Conservation (phyloP, 495 filamentous ascomycete genomes). For the Podospora appendiculata region DNA sequence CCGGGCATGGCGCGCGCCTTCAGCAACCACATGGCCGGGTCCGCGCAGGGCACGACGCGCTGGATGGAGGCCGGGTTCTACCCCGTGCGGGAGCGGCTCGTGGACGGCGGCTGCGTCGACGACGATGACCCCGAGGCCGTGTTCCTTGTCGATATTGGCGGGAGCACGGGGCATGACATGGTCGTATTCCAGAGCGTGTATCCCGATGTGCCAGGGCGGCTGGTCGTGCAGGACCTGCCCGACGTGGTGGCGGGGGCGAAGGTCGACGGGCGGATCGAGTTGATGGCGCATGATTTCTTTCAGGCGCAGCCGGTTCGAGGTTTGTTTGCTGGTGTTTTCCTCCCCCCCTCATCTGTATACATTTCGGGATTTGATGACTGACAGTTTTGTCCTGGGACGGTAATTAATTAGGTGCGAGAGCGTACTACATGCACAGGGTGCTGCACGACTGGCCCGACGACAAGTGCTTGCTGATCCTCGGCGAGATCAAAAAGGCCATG, state of each 20-base stretch:
- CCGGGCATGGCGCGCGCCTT: slow-evolving; percentile 26
- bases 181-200: slow-evolving; percentile 27
- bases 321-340: too few species aligned
- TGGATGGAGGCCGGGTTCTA: slow-evolving; percentile 48
- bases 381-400: too few species aligned
- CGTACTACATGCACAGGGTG: slow-evolving; percentile 36
- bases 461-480: slow-evolving; percentile 26
- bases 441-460: slow-evolving; percentile 43
- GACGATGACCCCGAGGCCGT: neutral
- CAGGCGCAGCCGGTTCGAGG: slow-evolving; percentile 25
- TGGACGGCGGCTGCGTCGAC: slow-evolving; percentile 14
- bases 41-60: slow-evolving; percentile 37
- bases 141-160: slow-evolving; percentile 50
- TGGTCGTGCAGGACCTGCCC: slow-evolving; percentile 43
- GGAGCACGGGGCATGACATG: slow-evolving; percentile 43
- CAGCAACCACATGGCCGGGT: slow-evolving; percentile 45
- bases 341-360: too few species aligned
- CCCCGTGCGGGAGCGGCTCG: slow-evolving; percentile 34
- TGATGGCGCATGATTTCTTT: slow-evolving; percentile 30
- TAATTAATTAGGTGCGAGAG: slow-evolving; percentile 25
- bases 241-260: slow-evolving; percentile 21
- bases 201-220: slow-evolving; percentile 31
- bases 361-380: too few species aligned
- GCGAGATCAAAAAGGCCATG: slow-evolving; percentile 28
- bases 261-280: slow-evolving; percentile 12